Base-by-base conservation (phyloP, 78 protist genomes). In the Trichosphaerium sp. region DNA sequence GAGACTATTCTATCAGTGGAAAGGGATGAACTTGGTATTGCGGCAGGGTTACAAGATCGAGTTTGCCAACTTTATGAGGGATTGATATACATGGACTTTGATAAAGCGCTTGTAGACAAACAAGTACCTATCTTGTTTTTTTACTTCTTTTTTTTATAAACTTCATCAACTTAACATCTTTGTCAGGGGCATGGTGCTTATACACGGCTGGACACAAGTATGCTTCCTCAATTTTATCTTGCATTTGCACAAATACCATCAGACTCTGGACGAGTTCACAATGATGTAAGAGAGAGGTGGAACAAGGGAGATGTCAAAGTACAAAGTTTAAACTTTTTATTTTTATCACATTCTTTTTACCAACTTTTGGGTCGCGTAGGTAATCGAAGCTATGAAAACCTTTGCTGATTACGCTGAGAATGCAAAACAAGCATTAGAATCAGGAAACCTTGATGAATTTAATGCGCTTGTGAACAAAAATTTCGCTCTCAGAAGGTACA, bases 11-110 rank as follows among this genome's bases (percentile, higher is more conserved):
- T 73, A 3, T 28, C 42, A n/a, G 80, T 73, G 7, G 80, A 73
- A 38, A n/a, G 6, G 32, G 64, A 26, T 1, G 80, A 73, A 65
- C 56, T 73, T 8, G 15, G 21, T 39, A 73, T 73, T 38, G 14
- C 18, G 11, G 80, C 80, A 2, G 80, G 80, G 5, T 54, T 73
- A 58, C 80, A 73, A 28, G 79, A 62, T 65, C 69, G 79, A 25
- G 79, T 73, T n/a, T 23, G 37, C 11, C 73, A 47, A 40, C 40
- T 28, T 25, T 52, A 68, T 62, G 63, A 47, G 3, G 73, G 61
- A 18, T 39, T n/a, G 28, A 62, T 52, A 26, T 51, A 68, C 62
- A 52, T 68, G 73, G 61, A 68, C 32, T 68, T 68, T 44, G 1
- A 15, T 6, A 51, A 48, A 37, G 73, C 51, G 39, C 6, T 51